Evolutionary conservation across 495 filamentous ascomycete species (phyloP).

Genomic region (Hypoxylon fuscum): DNA sequence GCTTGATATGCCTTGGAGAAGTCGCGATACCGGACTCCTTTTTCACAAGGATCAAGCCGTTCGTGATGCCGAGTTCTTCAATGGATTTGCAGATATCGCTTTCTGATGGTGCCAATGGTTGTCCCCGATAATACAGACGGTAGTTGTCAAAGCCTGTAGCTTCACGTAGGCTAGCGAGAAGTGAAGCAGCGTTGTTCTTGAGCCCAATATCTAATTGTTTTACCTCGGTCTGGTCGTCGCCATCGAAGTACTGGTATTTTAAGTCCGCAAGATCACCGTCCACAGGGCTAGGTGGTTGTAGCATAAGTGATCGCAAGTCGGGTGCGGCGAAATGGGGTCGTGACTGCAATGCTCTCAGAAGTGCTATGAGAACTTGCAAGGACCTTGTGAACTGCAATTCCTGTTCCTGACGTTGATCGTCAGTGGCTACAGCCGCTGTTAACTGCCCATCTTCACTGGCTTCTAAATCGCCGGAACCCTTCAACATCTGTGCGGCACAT

Average conservation of each 20-base stretch:
- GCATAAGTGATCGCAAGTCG: constrained; percentile 55
- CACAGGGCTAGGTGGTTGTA: constrained; percentile 48
- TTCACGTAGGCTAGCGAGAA: constrained; percentile 69
- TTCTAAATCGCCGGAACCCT: constrained; percentile 52
- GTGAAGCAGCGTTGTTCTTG: constrained; percentile 72
- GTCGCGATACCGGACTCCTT: constrained; percentile 49
- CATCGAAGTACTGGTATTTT: constrained; percentile 78
- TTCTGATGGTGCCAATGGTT: constrained; percentile 57
- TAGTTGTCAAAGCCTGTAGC: constrained; percentile 78
- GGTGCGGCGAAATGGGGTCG: constrained; percentile 59
- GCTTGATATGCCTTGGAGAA: constrained; percentile 45
- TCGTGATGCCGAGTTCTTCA: constrained; percentile 65
- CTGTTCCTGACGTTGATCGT: constrained; percentile 57
- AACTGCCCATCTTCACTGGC: constrained; percentile 56
- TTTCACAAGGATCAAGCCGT: constrained; percentile 70
- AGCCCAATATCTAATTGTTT: constrained; percentile 68
- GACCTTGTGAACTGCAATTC: constrained; percentile 73
- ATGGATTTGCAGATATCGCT: constrained; percentile 60
- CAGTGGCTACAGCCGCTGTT: constrained; percentile 58
- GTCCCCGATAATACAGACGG: constrained; percentile 61
- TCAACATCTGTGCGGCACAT: constrained; percentile 70
- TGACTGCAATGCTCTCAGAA: constrained; percentile 56
- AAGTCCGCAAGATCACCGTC: constrained; percentile 71
- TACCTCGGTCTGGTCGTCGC: constrained; percentile 63
- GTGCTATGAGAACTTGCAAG: constrained; percentile 60